These are phyloP conservation scores for Pontederia crassipes DNA, from an alignment of 176 grass and related monocot genomes.

Conservation along the genomic window DNA sequence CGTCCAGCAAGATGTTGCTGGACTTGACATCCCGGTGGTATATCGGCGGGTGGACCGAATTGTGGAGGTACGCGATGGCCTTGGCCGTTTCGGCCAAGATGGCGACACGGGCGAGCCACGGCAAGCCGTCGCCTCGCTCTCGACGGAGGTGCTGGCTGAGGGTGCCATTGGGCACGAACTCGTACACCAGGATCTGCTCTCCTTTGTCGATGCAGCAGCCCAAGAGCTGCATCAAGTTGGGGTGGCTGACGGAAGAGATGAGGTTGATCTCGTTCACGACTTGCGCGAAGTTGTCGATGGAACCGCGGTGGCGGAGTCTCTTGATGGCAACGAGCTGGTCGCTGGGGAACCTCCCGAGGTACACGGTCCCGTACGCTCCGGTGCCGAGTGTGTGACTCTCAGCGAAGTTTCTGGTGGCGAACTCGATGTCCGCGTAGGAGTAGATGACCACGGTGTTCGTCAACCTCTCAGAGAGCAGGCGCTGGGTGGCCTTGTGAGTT, in stretches of 20 bases:
- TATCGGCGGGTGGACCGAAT: background rate
- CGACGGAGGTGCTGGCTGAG: constrained; percentile 13
- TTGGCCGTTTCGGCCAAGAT: constrained; percentile 1
- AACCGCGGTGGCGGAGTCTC: background rate
- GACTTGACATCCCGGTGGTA: constrained; percentile 80
- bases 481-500: background rate
- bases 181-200: constrained; percentile 6
- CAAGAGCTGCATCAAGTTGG: constrained; percentile 9
- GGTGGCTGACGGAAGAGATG: constrained; percentile 13
- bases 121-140: background rate
- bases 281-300: background rate
- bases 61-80: constrained; percentile 12
- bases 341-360: background rate
- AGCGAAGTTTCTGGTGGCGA: constrained; percentile 4
- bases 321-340: constrained; percentile 5
- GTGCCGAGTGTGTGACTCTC: background rate
- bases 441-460: background rate
- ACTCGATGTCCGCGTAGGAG: constrained; percentile 1
- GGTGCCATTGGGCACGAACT: constrained; percentile 15
- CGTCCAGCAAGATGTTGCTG: constrained; percentile 73
- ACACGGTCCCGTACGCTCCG: constrained; percentile 6
- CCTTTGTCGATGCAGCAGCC: constrained; percentile 7
- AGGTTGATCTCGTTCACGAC: constrained; percentile 14
- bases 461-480: background rate
- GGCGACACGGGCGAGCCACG: background rate